These are phyloP conservation scores for Osmanthus fragrans DNA, from an alignment of 257 asterid species.

Conservation along the genomic window DNA sequence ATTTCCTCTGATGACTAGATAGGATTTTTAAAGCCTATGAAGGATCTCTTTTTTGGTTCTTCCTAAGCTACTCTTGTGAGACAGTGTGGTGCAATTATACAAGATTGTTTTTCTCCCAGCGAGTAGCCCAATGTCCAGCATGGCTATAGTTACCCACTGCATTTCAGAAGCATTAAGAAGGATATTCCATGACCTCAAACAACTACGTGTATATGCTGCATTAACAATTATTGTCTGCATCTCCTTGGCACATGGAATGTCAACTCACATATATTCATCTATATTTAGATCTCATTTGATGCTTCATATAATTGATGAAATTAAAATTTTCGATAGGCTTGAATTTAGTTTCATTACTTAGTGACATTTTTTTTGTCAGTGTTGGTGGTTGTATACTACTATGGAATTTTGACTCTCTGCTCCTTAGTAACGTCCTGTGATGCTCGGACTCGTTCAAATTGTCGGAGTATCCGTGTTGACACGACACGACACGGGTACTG, in stretches of 20 bases:
- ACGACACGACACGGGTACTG: too few relatives aligned
- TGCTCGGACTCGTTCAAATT: too few relatives aligned
- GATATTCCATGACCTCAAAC: background rate
- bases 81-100: background rate
- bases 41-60: background rate
- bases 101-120: background rate
- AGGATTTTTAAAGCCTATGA: background rate
- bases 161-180: background rate
- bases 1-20: background rate
- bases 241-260: background rate
- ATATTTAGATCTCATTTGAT: background rate
- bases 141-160: background rate
- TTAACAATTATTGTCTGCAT: background rate
- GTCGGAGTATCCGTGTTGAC: too few relatives aligned
- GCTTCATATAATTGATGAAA: background rate
- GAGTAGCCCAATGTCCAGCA: background rate
- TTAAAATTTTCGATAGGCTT: background rate
- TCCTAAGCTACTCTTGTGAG: background rate
- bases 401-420: background rate
- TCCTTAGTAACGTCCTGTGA: too few relatives aligned
- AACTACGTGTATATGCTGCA: background rate
- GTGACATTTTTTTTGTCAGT: background rate
- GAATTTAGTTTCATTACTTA: background rate
- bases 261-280: background rate
- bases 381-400: background rate